Percentiles rank a stretch among this genome's conserved stretches.
These are phyloP conservation scores for Diaporthe vaccinii DNA, from an alignment of 2,329 filamentous ascomycete species.

Conservation along the genomic window DNA sequence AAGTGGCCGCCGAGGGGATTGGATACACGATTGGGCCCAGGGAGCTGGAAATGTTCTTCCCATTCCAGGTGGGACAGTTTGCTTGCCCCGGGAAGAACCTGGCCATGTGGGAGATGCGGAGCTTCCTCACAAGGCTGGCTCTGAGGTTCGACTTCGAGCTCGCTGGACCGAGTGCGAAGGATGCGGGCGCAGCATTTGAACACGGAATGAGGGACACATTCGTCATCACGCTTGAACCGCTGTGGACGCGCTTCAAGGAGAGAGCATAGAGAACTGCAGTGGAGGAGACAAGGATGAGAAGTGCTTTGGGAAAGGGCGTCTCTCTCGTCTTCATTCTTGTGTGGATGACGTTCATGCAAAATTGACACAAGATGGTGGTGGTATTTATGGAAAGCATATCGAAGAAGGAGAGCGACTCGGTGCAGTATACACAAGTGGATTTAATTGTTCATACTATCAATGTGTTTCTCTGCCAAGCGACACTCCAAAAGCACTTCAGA, in stretches of 20 bases:
- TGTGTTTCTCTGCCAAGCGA: neutral
- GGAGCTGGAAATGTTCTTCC: constrained; percentile 38
- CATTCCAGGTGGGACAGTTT: constrained; percentile 42
- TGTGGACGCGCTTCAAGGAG: constrained; percentile 9
- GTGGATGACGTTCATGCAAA: neutral
- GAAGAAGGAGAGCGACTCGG: neutral
- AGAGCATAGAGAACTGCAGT: neutral
- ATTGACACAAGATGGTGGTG: neutral
- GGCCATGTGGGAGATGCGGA: constrained; percentile 41
- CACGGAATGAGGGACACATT: neutral
- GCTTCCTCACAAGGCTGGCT: constrained; percentile 39
- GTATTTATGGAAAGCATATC: neutral
- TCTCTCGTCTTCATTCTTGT: neutral
- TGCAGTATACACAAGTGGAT: neutral
- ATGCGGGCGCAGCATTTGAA: neutral
- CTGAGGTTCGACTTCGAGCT: constrained; percentile 35
- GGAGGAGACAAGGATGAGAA: neutral
- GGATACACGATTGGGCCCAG: neutral
- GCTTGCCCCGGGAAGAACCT: constrained; percentile 40
- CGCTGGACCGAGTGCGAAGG: neutral
- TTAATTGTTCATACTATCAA: neutral
- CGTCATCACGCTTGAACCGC: neutral
- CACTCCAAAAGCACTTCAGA: neutral
- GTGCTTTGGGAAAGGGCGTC: neutral
- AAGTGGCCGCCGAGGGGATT: neutral